These are phyloP conservation scores for Colletotrichum sp. DNA, from an alignment of 2,329 filamentous ascomycete species.

Conservation along the genomic window DNA sequence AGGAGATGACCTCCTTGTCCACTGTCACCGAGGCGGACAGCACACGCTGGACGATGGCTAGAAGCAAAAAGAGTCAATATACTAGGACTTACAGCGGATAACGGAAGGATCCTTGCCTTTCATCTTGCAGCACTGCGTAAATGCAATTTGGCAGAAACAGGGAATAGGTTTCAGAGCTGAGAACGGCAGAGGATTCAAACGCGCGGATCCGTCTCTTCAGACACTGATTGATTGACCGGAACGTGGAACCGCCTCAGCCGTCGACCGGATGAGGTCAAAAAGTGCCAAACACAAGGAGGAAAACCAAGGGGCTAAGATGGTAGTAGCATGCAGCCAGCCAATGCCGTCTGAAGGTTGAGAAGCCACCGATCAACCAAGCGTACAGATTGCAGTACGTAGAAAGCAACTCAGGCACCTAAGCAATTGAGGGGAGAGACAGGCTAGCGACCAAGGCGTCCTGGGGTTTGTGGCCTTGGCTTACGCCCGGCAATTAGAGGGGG, in stretches of 20 bases:
- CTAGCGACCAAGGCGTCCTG: not conserved
- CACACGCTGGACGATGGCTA: conserved; percentile 92
- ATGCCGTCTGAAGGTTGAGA: not conserved
- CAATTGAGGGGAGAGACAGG: not conserved
- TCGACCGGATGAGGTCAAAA: not conserved
- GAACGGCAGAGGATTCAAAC: not conserved
- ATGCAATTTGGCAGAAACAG: not conserved
- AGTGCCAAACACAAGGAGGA: not conserved
- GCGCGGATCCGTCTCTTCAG: not conserved
- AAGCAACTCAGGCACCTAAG: not conserved
- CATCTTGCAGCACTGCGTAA: conserved; percentile 26
- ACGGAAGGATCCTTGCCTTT: conserved; percentile 37
- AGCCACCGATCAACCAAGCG: not conserved
- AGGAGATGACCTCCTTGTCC: conserved; percentile 86
- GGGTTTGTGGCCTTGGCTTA: not conserved
- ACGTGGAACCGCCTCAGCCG: not conserved
- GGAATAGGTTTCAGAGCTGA: not conserved
- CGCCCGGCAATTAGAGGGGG: not conserved
- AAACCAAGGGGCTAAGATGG: not conserved
- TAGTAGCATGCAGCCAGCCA: not conserved
- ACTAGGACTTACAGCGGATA: conserved; percentile 5
- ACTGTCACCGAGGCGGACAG: conserved; percentile 96
- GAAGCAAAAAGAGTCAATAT: conserved; percentile 23
- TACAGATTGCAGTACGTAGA: not conserved
- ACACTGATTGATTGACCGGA: not conserved